These are phyloP conservation scores for Parascedosporium putredinis DNA, from an alignment of 2,329 filamentous ascomycete genomes.

Conservation along the genomic window DNA sequence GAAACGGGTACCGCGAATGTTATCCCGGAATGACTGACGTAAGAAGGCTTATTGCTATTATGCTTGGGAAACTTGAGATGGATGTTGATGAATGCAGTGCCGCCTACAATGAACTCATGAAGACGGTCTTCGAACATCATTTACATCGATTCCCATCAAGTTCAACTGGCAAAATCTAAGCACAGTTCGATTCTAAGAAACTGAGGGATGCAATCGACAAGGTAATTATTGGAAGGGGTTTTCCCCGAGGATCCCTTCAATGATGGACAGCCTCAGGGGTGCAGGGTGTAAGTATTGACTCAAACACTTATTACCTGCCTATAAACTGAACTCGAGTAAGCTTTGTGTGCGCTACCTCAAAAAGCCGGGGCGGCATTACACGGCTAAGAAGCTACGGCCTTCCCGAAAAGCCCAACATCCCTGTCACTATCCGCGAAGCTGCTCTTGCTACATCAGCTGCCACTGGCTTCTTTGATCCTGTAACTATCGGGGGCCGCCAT, in stretches of 20 bases:
- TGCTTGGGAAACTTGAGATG: constrained; percentile 31
- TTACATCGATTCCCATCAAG: constrained; percentile 10
- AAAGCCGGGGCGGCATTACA: constrained; percentile 5
- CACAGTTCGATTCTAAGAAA: not conserved
- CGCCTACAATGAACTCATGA: constrained; percentile 10
- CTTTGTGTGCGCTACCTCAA: constrained; percentile 12
- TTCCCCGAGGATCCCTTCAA: constrained; percentile 15
- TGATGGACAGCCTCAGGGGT: constrained; percentile 3
- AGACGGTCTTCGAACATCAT: not conserved
- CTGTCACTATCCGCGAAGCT: constrained; percentile 10
- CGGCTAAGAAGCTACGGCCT: constrained; percentile 9
- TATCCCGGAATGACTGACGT: not conserved
- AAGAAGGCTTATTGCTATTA: constrained; percentile 26
- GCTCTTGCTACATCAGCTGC: constrained; percentile 14
- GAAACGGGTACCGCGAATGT: not conserved
- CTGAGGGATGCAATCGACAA: constrained; percentile 8
- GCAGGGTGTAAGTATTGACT: constrained; percentile 11
- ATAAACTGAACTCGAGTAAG: constrained; percentile 10
- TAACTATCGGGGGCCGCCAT: constrained; percentile 17
- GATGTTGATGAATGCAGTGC: constrained; percentile 27
- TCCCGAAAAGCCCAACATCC: not conserved
- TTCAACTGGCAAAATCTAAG: constrained; percentile 2
- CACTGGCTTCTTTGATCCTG: constrained; percentile 14
- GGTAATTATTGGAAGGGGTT: constrained; percentile 12
- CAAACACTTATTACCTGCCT: not conserved